phyloP scores from a whole-genome alignment of 1,284 basidiomycete genomes.

The Tetrapyrgos nigripes region DNA sequence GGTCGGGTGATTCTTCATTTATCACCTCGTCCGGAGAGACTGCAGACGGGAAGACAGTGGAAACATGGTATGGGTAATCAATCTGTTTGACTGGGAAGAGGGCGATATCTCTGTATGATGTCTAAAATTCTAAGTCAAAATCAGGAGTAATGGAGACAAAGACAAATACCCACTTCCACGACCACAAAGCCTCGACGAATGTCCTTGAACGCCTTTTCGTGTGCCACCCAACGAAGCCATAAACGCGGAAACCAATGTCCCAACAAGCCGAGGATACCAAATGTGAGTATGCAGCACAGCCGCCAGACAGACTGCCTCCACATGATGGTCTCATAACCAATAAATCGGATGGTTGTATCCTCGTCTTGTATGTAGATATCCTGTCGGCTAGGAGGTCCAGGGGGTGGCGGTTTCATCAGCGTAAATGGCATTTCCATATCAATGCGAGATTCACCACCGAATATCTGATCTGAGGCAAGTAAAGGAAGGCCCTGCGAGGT shows the following conservation, averaged over 20 bases:
- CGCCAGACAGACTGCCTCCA: slow-evolving; percentile 80
- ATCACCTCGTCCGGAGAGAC: slow-evolving; percentile 25
- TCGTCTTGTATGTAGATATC: slow-evolving; percentile 91
- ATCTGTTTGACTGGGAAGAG: slow-evolving; percentile 75
- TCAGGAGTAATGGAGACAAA: slow-evolving; percentile 2
- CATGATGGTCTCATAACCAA: slow-evolving; percentile 82
- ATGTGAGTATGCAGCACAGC: slow-evolving; percentile 69
- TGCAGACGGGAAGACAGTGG: slow-evolving; percentile 73
- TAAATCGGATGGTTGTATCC: slow-evolving; percentile 88
- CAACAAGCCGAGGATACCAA: slow-evolving; percentile 83
- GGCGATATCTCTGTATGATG: slow-evolving; percentile 82
- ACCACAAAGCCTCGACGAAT: slow-evolving; percentile 80
- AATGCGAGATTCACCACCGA: slow-evolving; percentile 80
- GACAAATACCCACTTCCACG: slow-evolving; percentile 75
- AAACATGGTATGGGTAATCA: slow-evolving; percentile 78
- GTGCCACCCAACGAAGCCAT: slow-evolving; percentile 90
- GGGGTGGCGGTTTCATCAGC: slow-evolving; percentile 66
- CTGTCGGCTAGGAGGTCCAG: slow-evolving; percentile 84
- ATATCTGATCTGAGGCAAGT: slow-evolving; percentile 76
- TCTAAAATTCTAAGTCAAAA: slow-evolving; percentile 51
- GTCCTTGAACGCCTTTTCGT: slow-evolving; percentile 84
- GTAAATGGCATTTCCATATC: slow-evolving; percentile 75
- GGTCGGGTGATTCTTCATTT: slow-evolving; percentile 27
- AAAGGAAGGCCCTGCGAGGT: slow-evolving; percentile 63
- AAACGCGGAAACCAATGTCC: slow-evolving; percentile 94